phyloP scores from a whole-genome alignment of 2,329 filamentous ascomycete species.

The Fonsecaea pedrosoi region DNA sequence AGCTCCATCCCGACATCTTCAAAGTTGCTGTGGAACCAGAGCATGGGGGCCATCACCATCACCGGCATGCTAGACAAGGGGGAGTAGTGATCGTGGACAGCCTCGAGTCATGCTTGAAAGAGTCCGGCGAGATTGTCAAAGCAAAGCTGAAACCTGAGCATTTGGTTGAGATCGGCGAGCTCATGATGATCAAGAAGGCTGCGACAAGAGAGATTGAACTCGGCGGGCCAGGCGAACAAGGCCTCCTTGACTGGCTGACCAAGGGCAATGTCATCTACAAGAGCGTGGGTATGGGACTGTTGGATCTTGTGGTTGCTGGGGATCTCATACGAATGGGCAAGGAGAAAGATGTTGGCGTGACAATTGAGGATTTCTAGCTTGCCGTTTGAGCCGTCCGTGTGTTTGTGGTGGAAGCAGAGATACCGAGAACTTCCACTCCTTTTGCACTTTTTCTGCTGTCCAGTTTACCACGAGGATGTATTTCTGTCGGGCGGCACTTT shows the following conservation, averaged over 20 bases:
- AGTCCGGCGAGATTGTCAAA: conserved; percentile 85
- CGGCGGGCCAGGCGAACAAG: conserved; percentile 49
- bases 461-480: not conserved
- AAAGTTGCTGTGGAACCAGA: conserved; percentile 63
- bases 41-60: conserved; percentile 44
- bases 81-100: conserved; percentile 70
- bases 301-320: conserved; percentile 70
- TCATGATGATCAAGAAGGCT: conserved; percentile 69
- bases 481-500: not conserved
- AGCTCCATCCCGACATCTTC: conserved; percentile 79
- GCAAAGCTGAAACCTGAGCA: conserved; percentile 75
- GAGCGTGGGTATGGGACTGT: conserved; percentile 70
- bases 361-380: conserved; percentile 51
- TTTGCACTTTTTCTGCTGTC: not conserved
- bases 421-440: not conserved
- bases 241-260: conserved; percentile 64
- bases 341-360: conserved; percentile 61
- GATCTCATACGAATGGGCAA: conserved; percentile 65
- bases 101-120: conserved; percentile 77
- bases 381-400: not conserved
- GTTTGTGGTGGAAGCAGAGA: not conserved
- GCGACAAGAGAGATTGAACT: conserved; percentile 47
- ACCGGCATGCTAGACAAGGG: conserved; percentile 62
- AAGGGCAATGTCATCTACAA: conserved; percentile 73
- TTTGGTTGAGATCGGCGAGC: conserved; percentile 85